phyloP scores from a whole-genome alignment of 192 early-diverging fungal genomes.

The Coemansia sp. region DNA sequence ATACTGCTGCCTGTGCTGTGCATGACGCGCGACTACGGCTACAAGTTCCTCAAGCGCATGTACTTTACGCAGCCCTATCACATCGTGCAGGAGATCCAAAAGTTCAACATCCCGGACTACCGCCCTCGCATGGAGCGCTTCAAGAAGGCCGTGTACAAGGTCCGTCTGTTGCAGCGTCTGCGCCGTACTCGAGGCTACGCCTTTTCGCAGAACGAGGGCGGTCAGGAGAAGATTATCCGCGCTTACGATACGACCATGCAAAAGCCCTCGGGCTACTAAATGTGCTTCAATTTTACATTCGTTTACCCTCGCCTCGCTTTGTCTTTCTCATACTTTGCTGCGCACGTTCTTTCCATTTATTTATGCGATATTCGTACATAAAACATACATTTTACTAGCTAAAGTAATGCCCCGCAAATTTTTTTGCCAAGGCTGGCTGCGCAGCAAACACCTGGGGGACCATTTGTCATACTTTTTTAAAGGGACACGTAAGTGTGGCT shows the following conservation, averaged over 20 bases:
- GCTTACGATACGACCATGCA: slow-evolving; percentile 74
- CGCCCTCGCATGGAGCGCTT: slow-evolving; percentile 98
- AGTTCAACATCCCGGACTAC: slow-evolving; percentile 98
- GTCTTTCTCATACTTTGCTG: slow-evolving; percentile 1
- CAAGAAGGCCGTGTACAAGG: slow-evolving; percentile 99
- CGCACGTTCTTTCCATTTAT: slow-evolving; percentile 6
- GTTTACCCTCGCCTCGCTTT: slow-evolving; percentile 1
- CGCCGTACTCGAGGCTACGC: slow-evolving; percentile 95
- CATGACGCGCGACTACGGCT: slow-evolving; percentile 87
- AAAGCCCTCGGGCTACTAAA: slow-evolving; percentile 63
- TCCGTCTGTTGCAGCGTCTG: slow-evolving; percentile 87
- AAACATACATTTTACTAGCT: neutral
- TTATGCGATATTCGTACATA: neutral
- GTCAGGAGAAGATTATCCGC: slow-evolving; percentile 83
- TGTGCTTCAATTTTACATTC: neutral
- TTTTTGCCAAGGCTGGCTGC: neutral
- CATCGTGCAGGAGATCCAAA: slow-evolving; percentile 98
- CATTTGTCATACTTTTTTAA: neutral
- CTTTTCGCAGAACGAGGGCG: slow-evolving; percentile 96
- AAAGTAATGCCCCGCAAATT: neutral
- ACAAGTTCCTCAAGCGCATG: slow-evolving; percentile 90
- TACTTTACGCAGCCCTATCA: slow-evolving; percentile 86
- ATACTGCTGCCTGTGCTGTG: slow-evolving; percentile 84
- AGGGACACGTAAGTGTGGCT: slow-evolving; percentile 3
- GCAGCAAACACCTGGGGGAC: neutral